Evolutionary conservation across 2,329 filamentous ascomycete genomes (phyloP).

Genomic region (Diaporthe caulivora): DNA sequence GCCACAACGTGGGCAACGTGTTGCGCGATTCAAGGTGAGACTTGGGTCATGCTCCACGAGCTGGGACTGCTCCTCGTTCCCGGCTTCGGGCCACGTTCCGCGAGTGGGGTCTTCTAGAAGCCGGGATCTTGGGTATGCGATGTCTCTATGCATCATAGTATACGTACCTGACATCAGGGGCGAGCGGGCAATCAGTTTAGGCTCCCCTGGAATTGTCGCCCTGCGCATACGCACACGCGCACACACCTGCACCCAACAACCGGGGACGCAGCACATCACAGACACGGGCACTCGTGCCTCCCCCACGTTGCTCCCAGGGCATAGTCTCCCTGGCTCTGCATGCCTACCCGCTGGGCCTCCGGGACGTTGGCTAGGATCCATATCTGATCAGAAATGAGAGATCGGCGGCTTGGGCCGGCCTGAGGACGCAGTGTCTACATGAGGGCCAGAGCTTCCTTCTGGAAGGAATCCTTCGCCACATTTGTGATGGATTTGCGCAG

Average conservation of each 20-base stretch:
- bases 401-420: slow-evolving; percentile 16
- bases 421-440: slow-evolving; percentile 10
- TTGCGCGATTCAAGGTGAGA: slow-evolving; percentile 22
- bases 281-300: not conserved
- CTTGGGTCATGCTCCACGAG: slow-evolving; percentile 32
- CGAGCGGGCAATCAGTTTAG: slow-evolving; percentile 21
- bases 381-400: slow-evolving; percentile 4
- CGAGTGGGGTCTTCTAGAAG: slow-evolving; percentile 35
- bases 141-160: not conserved
- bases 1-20: not conserved
- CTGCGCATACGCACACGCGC: slow-evolving; percentile 2
- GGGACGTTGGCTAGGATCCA: not conserved
- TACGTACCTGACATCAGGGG: slow-evolving; percentile 28
- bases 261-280: not conserved
- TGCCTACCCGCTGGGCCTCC: slow-evolving; percentile 4
- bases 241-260: not conserved
- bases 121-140: slow-evolving; percentile 15
- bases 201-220: slow-evolving; percentile 32
- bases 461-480: slow-evolving; percentile 17
- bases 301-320: not conserved
- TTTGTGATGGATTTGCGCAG: not conserved
- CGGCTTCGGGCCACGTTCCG: slow-evolving; percentile 38
- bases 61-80: slow-evolving; percentile 41
- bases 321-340: not conserved
- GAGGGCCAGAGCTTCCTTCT: slow-evolving; percentile 34